phyloP scores from a whole-genome alignment of 2,329 filamentous ascomycete species.

The Penicillium sp. region DNA sequence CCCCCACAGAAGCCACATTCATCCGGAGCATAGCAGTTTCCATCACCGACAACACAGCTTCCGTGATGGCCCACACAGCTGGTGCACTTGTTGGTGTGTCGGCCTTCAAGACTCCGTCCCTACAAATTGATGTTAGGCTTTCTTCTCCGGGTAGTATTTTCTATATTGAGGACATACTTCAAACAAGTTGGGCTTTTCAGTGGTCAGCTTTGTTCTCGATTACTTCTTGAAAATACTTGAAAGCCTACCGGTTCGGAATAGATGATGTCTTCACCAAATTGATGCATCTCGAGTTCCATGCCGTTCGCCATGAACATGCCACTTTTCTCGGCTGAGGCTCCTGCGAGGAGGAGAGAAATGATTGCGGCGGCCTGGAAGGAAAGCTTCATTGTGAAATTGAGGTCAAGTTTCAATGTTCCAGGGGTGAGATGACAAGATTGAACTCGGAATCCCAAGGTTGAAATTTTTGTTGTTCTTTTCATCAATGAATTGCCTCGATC shows the following conservation, averaged over 20 bases:
- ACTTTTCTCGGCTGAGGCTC: not conserved
- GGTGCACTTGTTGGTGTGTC: not conserved
- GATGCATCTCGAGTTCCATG: not conserved
- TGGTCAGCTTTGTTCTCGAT: not conserved
- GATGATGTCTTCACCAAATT: not conserved
- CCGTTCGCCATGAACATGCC: not conserved
- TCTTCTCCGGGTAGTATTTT: not conserved
- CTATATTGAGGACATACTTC: not conserved
- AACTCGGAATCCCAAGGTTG: not conserved
- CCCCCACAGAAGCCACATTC: conserved; percentile 1
- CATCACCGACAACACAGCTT: conserved; percentile 4
- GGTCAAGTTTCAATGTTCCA: not conserved
- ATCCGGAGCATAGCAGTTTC: conserved; percentile 3
- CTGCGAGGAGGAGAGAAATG: not conserved
- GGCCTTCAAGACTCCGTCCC: not conserved
- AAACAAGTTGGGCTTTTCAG: not conserved
- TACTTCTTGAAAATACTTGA: too few species aligned
- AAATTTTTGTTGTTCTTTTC: not conserved
- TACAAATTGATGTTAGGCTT: not conserved
- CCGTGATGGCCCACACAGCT: conserved; percentile 5
- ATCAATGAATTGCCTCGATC: too few species aligned
- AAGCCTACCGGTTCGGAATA: not conserved
- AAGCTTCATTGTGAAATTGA: not conserved
- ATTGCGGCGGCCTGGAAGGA: not conserved
- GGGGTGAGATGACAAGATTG: not conserved